These are phyloP conservation scores for Zizania palustris DNA, from an alignment of 202 grass and related monocot species.

Conservation along the genomic window DNA sequence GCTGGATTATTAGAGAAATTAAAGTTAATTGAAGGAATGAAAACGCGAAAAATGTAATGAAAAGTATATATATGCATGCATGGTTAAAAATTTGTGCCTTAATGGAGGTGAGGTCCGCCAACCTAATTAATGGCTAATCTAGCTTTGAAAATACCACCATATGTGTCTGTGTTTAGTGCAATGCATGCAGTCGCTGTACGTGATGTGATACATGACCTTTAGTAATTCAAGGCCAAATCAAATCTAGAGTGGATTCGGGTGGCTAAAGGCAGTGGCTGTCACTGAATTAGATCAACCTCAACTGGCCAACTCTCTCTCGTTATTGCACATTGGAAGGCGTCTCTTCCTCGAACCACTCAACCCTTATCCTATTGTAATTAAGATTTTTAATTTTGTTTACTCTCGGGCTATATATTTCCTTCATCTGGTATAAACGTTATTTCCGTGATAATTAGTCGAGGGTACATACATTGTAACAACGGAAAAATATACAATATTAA, in stretches of 20 bases:
- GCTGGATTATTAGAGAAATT: too few relatives aligned
- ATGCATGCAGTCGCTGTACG: constrained; percentile 41
- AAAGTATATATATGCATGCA: too few relatives aligned
- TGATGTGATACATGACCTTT: constrained; percentile 41
- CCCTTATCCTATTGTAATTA: constrained; percentile 46
- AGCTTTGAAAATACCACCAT: background rate
- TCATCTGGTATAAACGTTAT: too few relatives aligned
- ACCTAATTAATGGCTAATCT: background rate
- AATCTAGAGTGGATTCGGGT: constrained; percentile 54
- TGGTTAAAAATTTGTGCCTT: background rate
- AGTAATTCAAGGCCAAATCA: constrained; percentile 62
- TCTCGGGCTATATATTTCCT: background rate
- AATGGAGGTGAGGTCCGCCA: constrained; percentile 1
- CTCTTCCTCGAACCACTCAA: constrained; percentile 22
- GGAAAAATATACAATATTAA: too few relatives aligned
- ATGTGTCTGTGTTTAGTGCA: constrained; percentile 2
- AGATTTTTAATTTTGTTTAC: background rate
- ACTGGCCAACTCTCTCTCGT: constrained; percentile 5
- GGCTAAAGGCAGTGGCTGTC: constrained; percentile 50
- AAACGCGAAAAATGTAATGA: too few relatives aligned
- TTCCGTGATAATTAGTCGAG: too few relatives aligned
- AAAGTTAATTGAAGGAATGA: too few relatives aligned
- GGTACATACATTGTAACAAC: too few relatives aligned
- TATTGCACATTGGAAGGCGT: constrained; percentile 32
- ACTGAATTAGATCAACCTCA: constrained; percentile 4